phyloP scores from a whole-genome alignment of 1,284 basidiomycete species.

The Coniferiporia weirii region DNA sequence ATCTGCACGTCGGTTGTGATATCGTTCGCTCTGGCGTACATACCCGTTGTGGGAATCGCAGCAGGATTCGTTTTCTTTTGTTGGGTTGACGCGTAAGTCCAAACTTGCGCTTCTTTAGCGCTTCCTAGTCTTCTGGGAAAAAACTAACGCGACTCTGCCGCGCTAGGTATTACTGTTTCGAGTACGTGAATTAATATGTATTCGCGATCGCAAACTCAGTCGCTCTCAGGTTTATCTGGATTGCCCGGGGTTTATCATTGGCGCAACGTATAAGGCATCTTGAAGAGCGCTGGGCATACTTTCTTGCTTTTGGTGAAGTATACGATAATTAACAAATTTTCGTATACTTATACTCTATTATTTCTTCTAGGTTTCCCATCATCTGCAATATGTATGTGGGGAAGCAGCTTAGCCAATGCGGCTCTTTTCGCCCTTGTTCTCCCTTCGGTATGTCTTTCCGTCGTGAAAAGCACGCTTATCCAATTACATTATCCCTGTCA shows the following conservation, averaged over 20 bases:
- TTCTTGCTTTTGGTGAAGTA: slow-evolving; percentile 67
- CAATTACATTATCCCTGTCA: slow-evolving; percentile 25
- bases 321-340: slow-evolving; percentile 10
- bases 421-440: slow-evolving; percentile 75
- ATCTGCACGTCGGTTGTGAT: slow-evolving; percentile 69
- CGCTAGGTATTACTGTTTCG: slow-evolving; percentile 79
- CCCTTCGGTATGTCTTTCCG: slow-evolving; percentile 50
- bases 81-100: slow-evolving; percentile 77
- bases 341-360: background rate
- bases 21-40: slow-evolving; percentile 54
- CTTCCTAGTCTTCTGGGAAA: background rate
- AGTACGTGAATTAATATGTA: slow-evolving; percentile 44
- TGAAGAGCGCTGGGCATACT: slow-evolving; percentile 84
- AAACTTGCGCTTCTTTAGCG: background rate
- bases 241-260: slow-evolving; percentile 63
- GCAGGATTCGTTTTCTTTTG: slow-evolving; percentile 69
- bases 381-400: slow-evolving; percentile 63
- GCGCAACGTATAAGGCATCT: slow-evolving; percentile 64
- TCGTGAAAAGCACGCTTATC: slow-evolving; percentile 10
- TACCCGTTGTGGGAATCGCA: slow-evolving; percentile 59
- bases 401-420: slow-evolving; percentile 67
- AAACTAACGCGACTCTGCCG: slow-evolving; percentile 5
- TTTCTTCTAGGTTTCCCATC: slow-evolving; percentile 49
- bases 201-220: background rate
- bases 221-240: slow-evolving; percentile 64